These are phyloP conservation scores for Trichomonascaceae sp. DNA, from an alignment of 1,139 yeast species.

Conservation along the genomic window DNA sequence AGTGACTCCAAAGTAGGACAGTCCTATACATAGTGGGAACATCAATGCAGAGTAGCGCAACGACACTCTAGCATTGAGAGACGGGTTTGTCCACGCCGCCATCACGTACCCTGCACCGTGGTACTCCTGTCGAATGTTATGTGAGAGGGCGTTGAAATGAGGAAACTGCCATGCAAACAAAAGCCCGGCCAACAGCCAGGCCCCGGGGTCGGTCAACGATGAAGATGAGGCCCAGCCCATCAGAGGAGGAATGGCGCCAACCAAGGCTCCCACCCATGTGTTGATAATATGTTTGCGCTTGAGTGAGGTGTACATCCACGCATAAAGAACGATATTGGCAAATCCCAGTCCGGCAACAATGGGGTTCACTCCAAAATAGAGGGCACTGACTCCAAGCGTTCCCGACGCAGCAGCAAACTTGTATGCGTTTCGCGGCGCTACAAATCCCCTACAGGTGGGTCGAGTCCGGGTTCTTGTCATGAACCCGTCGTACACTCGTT, in stretches of 20 bases:
- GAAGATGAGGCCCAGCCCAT: slow-evolving; percentile 99
- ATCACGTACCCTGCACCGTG: slow-evolving; percentile 88
- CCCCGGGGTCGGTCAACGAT: slow-evolving; percentile 72
- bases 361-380: slow-evolving; percentile 75
- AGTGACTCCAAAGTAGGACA: slow-evolving; percentile 66
- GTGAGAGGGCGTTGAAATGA: slow-evolving; percentile 86
- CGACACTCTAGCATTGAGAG: slow-evolving; percentile 85
- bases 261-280: slow-evolving; percentile 98
- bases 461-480: slow-evolving; percentile 85
- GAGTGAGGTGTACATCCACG: slow-evolving; percentile 84
- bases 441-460: slow-evolving; percentile 78
- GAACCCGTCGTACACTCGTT: slow-evolving; percentile 73
- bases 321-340: slow-evolving; percentile 64
- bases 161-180: slow-evolving; percentile 98
- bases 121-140: slow-evolving; percentile 77
- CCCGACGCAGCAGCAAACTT: slow-evolving; percentile 69
- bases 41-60: slow-evolving; percentile 74
- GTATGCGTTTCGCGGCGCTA: slow-evolving; percentile 67
- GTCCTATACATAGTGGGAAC: slow-evolving; percentile 86
- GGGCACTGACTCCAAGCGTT: slow-evolving; percentile 49
- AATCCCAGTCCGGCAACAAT: slow-evolving; percentile 70
- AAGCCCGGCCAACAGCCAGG: slow-evolving; percentile 86
- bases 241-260: slow-evolving; percentile 95
- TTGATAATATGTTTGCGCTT: slow-evolving; percentile 74
- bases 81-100: slow-evolving; percentile 92